A percentile compares a stretch with the other conserved stretches of the same genome.
Conservation (phyloP, 179 eudicot species). For the Camellia oleifera region DNA sequence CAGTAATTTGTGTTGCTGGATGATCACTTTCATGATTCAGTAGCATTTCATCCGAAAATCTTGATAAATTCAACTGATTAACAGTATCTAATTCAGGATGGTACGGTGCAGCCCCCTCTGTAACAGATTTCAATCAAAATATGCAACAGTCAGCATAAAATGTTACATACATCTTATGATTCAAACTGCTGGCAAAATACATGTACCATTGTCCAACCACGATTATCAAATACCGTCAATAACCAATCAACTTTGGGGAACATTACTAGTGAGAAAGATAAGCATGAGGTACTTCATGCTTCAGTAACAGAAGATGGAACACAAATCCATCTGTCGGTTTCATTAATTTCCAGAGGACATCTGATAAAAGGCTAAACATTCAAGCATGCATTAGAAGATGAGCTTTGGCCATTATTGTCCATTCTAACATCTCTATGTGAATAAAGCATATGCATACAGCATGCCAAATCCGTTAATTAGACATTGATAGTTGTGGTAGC, state of each 20-base stretch:
- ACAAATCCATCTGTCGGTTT: too few species aligned
- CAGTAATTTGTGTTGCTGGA: constrained; percentile 9
- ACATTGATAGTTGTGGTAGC: background rate
- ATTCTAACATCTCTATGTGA: too few species aligned
- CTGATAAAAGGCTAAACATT: too few species aligned
- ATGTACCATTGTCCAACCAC: background rate
- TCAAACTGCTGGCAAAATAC: background rate
- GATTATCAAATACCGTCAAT: background rate
- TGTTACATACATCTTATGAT: background rate
- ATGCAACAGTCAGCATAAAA: background rate
- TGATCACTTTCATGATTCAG: constrained; percentile 5
- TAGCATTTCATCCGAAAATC: background rate
- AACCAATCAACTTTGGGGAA: background rate
- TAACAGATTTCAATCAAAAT: constrained; percentile 1
- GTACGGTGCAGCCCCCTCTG: constrained; percentile 5
- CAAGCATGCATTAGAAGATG: too few species aligned
- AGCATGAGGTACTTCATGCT: background rate
- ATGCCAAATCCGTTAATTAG: background rate
- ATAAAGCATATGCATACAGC: too few species aligned
- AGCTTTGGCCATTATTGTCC: too few species aligned
- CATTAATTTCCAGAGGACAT: too few species aligned
- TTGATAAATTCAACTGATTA: constrained; percentile 7
- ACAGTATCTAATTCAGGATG: background rate
- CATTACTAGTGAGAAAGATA: background rate
- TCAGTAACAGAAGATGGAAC: background rate